These are phyloP conservation scores for Ambrosia artemisiifolia DNA, from an alignment of 129 eudicot genomes.

Conservation along the genomic window DNA sequence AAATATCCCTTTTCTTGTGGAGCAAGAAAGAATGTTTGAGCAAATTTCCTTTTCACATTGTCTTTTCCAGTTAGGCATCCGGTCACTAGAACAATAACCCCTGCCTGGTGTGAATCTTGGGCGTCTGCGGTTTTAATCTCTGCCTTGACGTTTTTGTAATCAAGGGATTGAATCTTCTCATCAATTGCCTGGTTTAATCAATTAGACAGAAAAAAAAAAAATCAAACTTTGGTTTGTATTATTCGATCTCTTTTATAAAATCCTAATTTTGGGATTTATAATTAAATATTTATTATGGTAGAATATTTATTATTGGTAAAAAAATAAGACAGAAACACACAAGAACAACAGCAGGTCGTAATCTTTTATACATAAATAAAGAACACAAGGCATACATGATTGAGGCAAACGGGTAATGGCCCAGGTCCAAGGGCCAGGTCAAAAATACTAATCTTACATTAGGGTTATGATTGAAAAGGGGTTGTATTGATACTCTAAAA, in stretches of 20 bases:
- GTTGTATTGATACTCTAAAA: no score
- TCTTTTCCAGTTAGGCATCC: conserved; percentile 86
- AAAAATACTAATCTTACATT: no score
- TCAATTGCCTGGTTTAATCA: conserved; percentile 54
- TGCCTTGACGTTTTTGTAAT: conserved; percentile 70
- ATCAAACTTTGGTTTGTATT: background rate
- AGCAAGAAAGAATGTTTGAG: conserved; percentile 82
- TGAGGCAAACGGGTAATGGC: no score
- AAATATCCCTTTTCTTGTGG: conserved; percentile 85
- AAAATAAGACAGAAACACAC: no score
- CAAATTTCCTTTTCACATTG: conserved; percentile 54
- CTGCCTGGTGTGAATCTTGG: conserved; percentile 62
- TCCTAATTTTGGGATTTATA: background rate
- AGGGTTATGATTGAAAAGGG: no score
- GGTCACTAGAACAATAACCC: conserved; percentile 73
- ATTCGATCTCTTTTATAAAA: background rate
- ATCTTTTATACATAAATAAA: no score
- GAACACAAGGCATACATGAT: no score
- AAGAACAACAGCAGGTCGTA: no score
- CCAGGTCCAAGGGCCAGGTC: no score
- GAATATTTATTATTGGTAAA: no score
- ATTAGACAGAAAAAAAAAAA: background rate
- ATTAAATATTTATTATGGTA: no score
- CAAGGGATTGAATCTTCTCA: conserved; percentile 55
- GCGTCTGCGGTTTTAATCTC: conserved; percentile 92